Evolutionary conservation across 108 stramenopile genomes (phyloP).

Genomic region (Nitzschia inconspicua): DNA sequence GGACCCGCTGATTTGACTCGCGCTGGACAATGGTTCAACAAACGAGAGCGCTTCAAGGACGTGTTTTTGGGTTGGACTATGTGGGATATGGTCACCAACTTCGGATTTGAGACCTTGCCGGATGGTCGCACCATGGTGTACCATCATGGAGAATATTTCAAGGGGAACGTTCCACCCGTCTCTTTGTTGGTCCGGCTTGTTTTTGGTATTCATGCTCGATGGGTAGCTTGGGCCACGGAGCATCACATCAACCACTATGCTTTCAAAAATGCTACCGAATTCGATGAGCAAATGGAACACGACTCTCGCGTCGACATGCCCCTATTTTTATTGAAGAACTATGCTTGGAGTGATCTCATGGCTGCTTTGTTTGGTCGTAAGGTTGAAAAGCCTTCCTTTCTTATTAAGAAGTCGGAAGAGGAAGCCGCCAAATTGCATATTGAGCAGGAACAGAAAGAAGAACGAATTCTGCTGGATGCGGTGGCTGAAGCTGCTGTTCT

Average conservation of each 20-base stretch:
- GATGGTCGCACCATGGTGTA: constrained; percentile 29
- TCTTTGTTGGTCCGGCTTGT: constrained; percentile 16
- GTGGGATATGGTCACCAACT: constrained; percentile 49
- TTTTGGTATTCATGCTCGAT: constrained; percentile 32
- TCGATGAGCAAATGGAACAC: constrained; percentile 36
- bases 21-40: constrained; percentile 36
- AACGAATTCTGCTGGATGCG: neutral
- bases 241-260: constrained; percentile 46
- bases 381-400: constrained; percentile 10
- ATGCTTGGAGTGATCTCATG: constrained; percentile 11
- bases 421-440: neutral
- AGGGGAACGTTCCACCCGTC: constrained; percentile 26
- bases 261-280: constrained; percentile 21
- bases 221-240: constrained; percentile 31
- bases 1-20: too few relatives aligned
- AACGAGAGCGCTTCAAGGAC: constrained; percentile 41
- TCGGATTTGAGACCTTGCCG: constrained; percentile 27
- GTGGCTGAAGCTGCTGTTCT: constrained; percentile 2
- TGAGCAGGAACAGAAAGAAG: constrained; percentile 1
- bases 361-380: constrained; percentile 17
- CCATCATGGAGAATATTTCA: constrained; percentile 39
- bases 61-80: constrained; percentile 13
- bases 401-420: constrained; percentile 3
- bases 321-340: constrained; percentile 33
- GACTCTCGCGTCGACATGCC: constrained; percentile 33